phyloP scores from a whole-genome alignment of 2,329 filamentous ascomycete species.

The Claviceps cyperi region DNA sequence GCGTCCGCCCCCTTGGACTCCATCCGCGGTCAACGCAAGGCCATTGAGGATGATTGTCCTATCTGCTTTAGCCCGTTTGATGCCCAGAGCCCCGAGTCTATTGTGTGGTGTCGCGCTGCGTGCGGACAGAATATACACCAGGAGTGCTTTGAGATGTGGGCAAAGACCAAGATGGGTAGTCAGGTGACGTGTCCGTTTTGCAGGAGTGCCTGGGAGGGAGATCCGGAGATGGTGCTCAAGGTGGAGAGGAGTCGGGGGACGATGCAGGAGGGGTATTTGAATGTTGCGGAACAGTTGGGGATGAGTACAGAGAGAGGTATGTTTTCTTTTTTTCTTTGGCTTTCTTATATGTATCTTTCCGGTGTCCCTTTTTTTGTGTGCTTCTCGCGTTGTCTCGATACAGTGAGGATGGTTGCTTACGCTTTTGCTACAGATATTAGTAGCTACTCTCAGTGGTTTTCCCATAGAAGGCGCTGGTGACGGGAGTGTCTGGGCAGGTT shows the following conservation, averaged over 20 bases:
- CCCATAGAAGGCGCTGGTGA: not conserved
- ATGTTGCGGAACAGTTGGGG: conserved; percentile 46
- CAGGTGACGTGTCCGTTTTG: conserved; percentile 47
- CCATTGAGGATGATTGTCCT: conserved; percentile 39
- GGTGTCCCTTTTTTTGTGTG: not conserved
- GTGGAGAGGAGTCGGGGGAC: conserved; percentile 27
- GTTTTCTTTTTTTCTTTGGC: conserved; percentile 4
- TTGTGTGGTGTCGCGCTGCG: conserved; percentile 36
- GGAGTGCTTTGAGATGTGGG: conserved; percentile 41
- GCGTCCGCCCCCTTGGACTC: conserved; percentile 24
- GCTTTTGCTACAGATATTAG: not conserved
- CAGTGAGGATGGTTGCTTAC: not conserved
- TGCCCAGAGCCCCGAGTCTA: conserved; percentile 16
- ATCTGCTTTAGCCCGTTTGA: conserved; percentile 40
- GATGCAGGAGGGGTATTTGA: conserved; percentile 43
- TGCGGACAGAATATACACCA: conserved; percentile 42
- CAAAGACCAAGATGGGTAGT: conserved; percentile 24
- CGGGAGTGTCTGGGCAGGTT: not conserved
- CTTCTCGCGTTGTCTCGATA: not conserved
- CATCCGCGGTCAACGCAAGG: conserved; percentile 27
- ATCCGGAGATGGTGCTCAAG: conserved; percentile 24
- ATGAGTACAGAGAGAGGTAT: conserved; percentile 37
- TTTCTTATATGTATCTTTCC: not conserved
- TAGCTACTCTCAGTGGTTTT: not conserved
- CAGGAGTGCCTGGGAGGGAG: conserved; percentile 39